Evolutionary conservation across 495 filamentous ascomycete genomes (phyloP).

Genomic region (Penicillium soppii): DNA sequence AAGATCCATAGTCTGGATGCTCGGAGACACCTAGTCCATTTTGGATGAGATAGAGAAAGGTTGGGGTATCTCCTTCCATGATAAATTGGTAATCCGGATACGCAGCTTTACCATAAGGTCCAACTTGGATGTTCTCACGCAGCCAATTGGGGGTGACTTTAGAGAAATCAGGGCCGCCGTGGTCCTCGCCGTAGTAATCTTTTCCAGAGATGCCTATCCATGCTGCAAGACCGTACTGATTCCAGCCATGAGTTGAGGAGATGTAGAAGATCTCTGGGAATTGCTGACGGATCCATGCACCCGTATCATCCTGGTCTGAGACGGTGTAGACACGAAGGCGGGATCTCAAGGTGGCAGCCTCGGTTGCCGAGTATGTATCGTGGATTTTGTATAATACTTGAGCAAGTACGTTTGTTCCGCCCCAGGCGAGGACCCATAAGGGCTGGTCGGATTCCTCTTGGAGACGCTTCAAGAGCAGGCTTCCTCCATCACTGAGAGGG

Average conservation of each 20-base stretch:
- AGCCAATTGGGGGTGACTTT: constrained; percentile 45
- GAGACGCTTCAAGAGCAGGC: constrained; percentile 38
- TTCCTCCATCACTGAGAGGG: constrained; percentile 36
- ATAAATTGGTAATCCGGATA: constrained; percentile 47
- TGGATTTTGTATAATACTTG: constrained; percentile 38
- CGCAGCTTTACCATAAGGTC: constrained; percentile 29
- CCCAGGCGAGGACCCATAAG: constrained; percentile 49
- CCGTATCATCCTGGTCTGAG: constrained; percentile 51
- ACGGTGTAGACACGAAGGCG: constrained; percentile 48
- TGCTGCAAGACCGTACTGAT: constrained; percentile 45
- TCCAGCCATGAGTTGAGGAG: constrained; percentile 45
- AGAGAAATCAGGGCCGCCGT: constrained; percentile 43
- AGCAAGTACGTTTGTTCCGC: constrained; percentile 48
- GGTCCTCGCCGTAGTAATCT: constrained; percentile 40
- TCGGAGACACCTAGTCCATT: constrained; percentile 46
- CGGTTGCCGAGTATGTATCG: constrained; percentile 19
- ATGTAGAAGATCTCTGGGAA: constrained; percentile 50
- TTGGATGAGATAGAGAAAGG: constrained; percentile 47
- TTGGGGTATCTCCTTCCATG: constrained; percentile 48
- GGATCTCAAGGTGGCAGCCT: constrained; percentile 30
- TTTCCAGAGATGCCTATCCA: constrained; percentile 51
- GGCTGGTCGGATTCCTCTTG: constrained; percentile 24
- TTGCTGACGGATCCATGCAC: constrained; percentile 44
- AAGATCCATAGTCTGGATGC: constrained; percentile 44
- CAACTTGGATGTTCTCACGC: constrained; percentile 45